phyloP scores from a whole-genome alignment of 306 rosid species.

The Gillenia trifoliata region DNA sequence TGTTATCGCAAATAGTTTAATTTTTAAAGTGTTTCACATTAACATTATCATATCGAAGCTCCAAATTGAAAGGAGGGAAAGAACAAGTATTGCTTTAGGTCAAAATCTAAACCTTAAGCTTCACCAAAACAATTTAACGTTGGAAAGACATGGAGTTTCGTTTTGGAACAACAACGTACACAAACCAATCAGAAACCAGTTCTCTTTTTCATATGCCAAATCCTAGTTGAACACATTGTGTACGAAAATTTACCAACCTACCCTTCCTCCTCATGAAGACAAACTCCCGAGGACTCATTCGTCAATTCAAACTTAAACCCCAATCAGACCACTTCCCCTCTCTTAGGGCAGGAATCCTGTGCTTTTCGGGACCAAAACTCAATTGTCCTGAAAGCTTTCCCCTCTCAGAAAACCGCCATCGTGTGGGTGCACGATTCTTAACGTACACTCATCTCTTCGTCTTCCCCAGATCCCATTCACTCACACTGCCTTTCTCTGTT shows the following conservation, averaged over 20 bases:
- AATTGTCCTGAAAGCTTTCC: neutral
- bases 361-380: constrained; percentile 2
- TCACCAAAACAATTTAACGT: neutral
- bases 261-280: neutral
- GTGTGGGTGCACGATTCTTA: constrained; percentile 40
- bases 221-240: neutral
- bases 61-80: no score
- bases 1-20: no score
- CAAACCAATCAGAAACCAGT: neutral
- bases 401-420: neutral
- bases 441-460: constrained; percentile 43
- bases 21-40: no score
- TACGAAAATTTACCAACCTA: neutral
- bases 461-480: constrained; percentile 51
- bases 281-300: neutral
- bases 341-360: constrained; percentile 14
- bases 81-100: no score
- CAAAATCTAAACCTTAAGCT: neutral
- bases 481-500: constrained; percentile 17
- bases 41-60: no score
- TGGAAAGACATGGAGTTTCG: neutral
- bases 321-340: neutral
- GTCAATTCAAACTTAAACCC: neutral
- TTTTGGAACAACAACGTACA: neutral
- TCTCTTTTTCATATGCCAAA: neutral